Conservation (phyloP, 495 filamentous ascomycete species). For the Penicillium atrosanguineum region DNA sequence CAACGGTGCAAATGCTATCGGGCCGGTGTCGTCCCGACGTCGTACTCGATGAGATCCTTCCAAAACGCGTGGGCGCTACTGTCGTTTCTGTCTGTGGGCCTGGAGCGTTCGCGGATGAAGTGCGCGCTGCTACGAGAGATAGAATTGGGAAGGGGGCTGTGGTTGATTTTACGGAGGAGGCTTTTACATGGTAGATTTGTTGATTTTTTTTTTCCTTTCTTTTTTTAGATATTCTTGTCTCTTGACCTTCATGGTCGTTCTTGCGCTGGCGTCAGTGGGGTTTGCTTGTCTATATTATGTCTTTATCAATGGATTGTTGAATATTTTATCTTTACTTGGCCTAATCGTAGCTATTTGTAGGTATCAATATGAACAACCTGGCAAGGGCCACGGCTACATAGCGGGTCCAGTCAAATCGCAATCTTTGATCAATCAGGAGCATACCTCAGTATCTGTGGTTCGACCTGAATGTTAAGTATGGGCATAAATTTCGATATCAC, state of each 20-base stretch:
- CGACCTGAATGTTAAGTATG: too few species aligned
- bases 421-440: too few species aligned
- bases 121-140: slow-evolving; percentile 66
- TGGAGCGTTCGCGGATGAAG: slow-evolving; percentile 85
- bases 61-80: slow-evolving; percentile 74
- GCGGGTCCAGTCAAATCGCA: too few species aligned
- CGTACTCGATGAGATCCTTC: slow-evolving; percentile 75
- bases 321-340: neutral
- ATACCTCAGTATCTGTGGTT: too few species aligned
- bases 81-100: slow-evolving; percentile 87
- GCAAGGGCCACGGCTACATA: too few species aligned
- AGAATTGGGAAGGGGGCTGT: slow-evolving; percentile 62
- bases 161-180: slow-evolving; percentile 92
- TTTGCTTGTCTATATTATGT: slow-evolving; percentile 4
- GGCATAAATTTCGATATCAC: too few species aligned
- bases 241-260: neutral
- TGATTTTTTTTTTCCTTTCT: slow-evolving; percentile 5
- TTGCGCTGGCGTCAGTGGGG: slow-evolving; percentile 5
- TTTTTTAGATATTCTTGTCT: neutral
- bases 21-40: slow-evolving; percentile 57
- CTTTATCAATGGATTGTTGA: neutral
- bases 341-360: too few species aligned
- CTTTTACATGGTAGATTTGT: slow-evolving; percentile 75
- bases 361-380: too few species aligned
- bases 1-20: slow-evolving; percentile 87